Conservation (phyloP, 495 filamentous ascomycete species). For the Neurospora discreta region DNA sequence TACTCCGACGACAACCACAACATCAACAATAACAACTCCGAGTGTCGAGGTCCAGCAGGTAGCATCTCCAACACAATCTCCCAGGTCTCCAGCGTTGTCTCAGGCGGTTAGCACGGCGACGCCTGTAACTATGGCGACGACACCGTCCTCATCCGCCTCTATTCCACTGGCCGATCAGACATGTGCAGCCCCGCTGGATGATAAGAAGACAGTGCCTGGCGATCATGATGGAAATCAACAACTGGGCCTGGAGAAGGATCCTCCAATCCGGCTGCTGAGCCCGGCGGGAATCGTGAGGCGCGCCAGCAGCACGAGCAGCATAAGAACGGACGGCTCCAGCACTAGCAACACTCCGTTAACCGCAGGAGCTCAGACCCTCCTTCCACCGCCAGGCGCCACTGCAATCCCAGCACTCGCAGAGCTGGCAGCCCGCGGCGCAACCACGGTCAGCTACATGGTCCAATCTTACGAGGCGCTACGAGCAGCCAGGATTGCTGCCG, state of each 20-base stretch:
- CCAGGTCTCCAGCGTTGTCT: background rate
- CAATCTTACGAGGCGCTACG: slow-evolving; percentile 23
- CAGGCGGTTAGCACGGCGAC: background rate
- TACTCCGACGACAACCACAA: background rate
- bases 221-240: background rate
- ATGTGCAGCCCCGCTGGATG: background rate
- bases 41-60: background rate
- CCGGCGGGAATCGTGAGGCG: background rate
- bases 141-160: background rate
- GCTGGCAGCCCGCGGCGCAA: slow-evolving; percentile 7
- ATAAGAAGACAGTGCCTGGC: background rate
- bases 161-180: background rate
- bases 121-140: background rate
- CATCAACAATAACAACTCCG: background rate
- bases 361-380: background rate
- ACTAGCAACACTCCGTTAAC: background rate
- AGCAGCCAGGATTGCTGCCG: slow-evolving; percentile 8
- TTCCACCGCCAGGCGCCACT: background rate
- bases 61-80: background rate
- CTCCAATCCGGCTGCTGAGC: background rate
- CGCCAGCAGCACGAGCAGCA: background rate
- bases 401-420: background rate
- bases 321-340: background rate
- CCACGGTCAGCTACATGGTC: slow-evolving; percentile 19
- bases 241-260: background rate